Evolutionary conservation across 1,139 yeast genomes (phyloP), one percentile per base, ranked within the genome.

Genomic region (Candida tetrigidarum): DNA sequence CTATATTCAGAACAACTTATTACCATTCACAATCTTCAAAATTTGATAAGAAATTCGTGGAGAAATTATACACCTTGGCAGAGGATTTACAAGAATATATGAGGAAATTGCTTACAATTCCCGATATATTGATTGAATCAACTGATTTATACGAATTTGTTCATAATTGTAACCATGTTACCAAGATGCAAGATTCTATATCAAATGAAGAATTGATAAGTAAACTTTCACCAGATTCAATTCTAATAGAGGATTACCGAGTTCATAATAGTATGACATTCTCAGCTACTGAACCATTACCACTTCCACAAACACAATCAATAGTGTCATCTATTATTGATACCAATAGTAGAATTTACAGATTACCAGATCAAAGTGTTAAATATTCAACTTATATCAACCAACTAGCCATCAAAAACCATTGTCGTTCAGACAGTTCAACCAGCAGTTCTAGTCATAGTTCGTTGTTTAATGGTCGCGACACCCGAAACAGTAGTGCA

Each of bases 71-170:
- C 29, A 50, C 54, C 11, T 51, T 77, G 14, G 69, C 75, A 46
- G 54, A 56, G 27, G 74, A 68, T 38, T 59, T 74, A 44, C 64
- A 67, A 47, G 54, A 56, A 3, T 74, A 74, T 54, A 56, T 73
- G 47, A 64, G 62, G 48, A 56, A 60, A 27, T 50, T 66, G 19
- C 37, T 69, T 9, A 18, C n/a, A 20, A 22, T 19, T 9, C 50
- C 33, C 40, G 47, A 2, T 42, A 48, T 18, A 50, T 35, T 26
- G 25, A 42, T 47, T 37, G 51, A 49, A 25, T 56, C 63, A 18
- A 42, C 41, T 2, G 57, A 56, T 30, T 42, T 65, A 10, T 37
- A 45, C 28, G 41, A 51, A 1, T 65, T 59, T 48, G 51, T 62
- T 14, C 46, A 48, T 20, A 41, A 44, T 23, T 11, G 12, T 16